Evolutionary conservation across 495 filamentous ascomycete genomes (phyloP).

Genomic region (Penicillium roqueforti): DNA sequence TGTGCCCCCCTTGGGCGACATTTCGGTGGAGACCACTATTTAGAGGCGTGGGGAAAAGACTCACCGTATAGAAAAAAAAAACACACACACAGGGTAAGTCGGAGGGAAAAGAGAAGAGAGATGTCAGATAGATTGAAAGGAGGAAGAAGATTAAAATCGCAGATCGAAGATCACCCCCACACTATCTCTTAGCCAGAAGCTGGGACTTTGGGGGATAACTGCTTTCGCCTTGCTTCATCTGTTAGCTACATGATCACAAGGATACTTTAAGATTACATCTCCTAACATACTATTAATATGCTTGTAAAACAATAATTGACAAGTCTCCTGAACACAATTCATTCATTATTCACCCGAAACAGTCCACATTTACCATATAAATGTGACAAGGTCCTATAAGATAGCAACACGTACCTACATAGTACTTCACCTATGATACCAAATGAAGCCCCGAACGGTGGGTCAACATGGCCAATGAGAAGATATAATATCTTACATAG

Average conservation of each 20-base stretch:
- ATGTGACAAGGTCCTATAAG: neutral
- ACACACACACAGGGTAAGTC: neutral
- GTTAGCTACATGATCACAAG: neutral
- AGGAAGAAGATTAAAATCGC: conserved; percentile 9
- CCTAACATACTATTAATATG: neutral
- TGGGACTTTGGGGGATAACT: conserved; percentile 4
- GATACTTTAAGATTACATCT: neutral
- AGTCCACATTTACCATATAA: neutral
- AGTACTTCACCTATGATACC: no score
- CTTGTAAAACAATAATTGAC: no score
- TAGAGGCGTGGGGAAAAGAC: conserved; percentile 21
- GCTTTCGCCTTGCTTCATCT: conserved; percentile 3
- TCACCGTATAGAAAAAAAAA: conserved; percentile 2
- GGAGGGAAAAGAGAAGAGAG: neutral
- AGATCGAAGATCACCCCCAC: conserved; percentile 6
- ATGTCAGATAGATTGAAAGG: conserved; percentile 6
- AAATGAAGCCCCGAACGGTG: no score
- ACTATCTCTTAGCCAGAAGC: neutral
- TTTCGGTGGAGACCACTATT: conserved; percentile 26
- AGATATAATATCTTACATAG: no score
- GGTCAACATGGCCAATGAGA: no score
- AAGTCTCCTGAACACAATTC: neutral
- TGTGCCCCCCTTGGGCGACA: conserved; percentile 26
- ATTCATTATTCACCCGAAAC: neutral
- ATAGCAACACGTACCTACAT: no score